Evolutionary conservation across 2,329 filamentous ascomycete genomes (phyloP).

Genomic region (Aureobasidium uvarum): DNA sequence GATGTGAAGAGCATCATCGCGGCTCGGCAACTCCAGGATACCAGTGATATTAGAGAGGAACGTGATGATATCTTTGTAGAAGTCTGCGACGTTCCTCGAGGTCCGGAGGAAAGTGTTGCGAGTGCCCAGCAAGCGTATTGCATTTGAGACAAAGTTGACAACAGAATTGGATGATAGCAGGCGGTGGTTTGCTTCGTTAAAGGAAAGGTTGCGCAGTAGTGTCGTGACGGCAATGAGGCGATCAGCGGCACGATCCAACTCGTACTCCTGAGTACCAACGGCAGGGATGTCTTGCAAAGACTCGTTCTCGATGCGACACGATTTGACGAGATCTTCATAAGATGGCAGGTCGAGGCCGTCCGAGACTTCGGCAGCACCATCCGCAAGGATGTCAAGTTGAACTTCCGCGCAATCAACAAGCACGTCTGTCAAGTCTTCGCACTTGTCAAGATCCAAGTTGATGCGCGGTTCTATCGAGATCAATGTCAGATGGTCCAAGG

Average conservation of each 20-base stretch:
- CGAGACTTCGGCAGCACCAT: constrained; percentile 80
- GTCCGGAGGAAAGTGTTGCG: constrained; percentile 81
- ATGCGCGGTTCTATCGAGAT: constrained; percentile 65
- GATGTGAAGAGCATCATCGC: constrained; percentile 82
- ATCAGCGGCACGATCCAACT: constrained; percentile 82
- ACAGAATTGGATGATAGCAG: constrained; percentile 73
- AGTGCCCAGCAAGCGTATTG: constrained; percentile 84
- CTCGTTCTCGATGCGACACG: constrained; percentile 72
- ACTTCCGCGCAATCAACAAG: constrained; percentile 89
- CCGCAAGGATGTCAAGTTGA: constrained; percentile 78
- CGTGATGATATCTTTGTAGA: constrained; percentile 93
- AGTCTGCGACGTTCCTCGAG: constrained; percentile 82
- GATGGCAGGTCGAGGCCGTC: constrained; percentile 78
- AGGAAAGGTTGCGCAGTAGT: constrained; percentile 89
- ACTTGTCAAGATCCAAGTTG: constrained; percentile 67
- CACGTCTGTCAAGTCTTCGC: constrained; percentile 85
- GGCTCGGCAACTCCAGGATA: constrained; percentile 75
- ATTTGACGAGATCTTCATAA: constrained; percentile 83
- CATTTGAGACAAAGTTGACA: constrained; percentile 76
- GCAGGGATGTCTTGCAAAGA: constrained; percentile 68
- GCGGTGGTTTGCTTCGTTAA: constrained; percentile 72
- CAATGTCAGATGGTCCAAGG: constrained; percentile 76
- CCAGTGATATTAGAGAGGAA: constrained; percentile 82
- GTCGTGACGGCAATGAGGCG: constrained; percentile 87
- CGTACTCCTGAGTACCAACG: constrained; percentile 74